Conservation (phyloP, 2,329 filamentous ascomycete genomes). For the Beauveria sp. region DNA sequence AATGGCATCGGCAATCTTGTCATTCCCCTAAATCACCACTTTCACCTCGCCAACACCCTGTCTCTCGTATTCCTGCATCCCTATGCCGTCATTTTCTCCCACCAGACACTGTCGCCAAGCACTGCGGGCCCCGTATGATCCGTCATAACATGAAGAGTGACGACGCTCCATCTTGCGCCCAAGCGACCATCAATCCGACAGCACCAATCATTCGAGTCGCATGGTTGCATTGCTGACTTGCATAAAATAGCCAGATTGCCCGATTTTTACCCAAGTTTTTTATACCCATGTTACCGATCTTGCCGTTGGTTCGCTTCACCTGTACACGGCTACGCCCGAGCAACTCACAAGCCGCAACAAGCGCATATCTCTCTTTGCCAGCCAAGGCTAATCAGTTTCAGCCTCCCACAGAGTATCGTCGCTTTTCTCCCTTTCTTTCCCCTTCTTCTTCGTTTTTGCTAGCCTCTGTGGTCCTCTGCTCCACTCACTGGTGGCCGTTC, state of each 20-base stretch:
- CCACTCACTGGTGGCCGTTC: neutral
- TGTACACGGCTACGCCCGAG: neutral
- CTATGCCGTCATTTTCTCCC: conserved; percentile 8
- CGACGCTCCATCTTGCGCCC: neutral
- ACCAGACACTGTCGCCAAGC: neutral
- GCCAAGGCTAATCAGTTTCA: neutral
- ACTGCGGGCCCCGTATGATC: conserved; percentile 1
- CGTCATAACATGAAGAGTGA: neutral
- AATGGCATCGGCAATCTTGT: neutral
- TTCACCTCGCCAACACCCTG: neutral
- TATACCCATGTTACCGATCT: neutral
- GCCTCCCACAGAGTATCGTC: neutral
- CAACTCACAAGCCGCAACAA: neutral
- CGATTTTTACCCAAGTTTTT: neutral
- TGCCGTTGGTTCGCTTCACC: neutral
- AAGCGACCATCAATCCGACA: neutral
- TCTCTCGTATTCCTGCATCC: conserved; percentile 9
- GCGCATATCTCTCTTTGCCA: neutral
- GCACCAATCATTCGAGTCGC: neutral
- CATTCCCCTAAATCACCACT: no score
- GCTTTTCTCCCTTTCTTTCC: neutral
- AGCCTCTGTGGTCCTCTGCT: neutral
- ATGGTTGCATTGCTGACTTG: conserved; percentile 6
- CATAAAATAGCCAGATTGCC: neutral
- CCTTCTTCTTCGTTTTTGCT: neutral